phyloP scores from a whole-genome alignment of 805 yeast species.

The Yarrowia sp. region DNA sequence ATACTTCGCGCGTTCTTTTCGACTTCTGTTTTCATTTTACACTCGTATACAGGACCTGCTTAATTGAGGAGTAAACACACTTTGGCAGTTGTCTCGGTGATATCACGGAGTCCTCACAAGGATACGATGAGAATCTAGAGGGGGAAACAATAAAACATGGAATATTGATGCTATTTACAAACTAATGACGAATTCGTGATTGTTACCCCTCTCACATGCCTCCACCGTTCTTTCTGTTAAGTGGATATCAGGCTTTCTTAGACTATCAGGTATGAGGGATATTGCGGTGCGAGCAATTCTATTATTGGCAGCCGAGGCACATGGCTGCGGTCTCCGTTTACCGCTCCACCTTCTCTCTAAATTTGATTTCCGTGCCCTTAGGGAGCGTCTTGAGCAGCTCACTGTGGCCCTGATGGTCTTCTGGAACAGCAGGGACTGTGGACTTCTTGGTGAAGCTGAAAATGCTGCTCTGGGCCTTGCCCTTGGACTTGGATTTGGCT shows the following conservation, averaged over 20 bases:
- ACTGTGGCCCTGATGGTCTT: slow-evolving; percentile 2
- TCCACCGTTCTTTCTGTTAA: not conserved
- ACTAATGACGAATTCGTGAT: not conserved
- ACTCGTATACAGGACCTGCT: not conserved
- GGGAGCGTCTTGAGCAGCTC: not conserved
- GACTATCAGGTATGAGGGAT: too few species aligned
- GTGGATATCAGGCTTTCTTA: not conserved
- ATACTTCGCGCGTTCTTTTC: too few species aligned
- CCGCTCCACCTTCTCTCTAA: not conserved
- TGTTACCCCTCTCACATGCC: not conserved
- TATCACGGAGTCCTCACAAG: too few species aligned
- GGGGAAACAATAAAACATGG: not conserved
- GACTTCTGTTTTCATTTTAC: too few species aligned
- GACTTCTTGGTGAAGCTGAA: slow-evolving; percentile 15
- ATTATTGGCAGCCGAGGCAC: not conserved
- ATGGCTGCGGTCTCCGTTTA: too few species aligned
- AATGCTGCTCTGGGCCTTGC: slow-evolving; percentile 9
- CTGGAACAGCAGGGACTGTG: not conserved
- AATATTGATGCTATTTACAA: not conserved
- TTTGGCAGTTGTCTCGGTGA: too few species aligned
- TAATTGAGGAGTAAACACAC: not conserved
- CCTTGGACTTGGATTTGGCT: not conserved
- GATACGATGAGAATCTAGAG: too few species aligned
- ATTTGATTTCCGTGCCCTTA: not conserved
- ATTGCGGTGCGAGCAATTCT: not conserved